These are phyloP conservation scores for Galerina marginata DNA, from an alignment of 768 basidiomycete genomes.

Conservation along the genomic window DNA sequence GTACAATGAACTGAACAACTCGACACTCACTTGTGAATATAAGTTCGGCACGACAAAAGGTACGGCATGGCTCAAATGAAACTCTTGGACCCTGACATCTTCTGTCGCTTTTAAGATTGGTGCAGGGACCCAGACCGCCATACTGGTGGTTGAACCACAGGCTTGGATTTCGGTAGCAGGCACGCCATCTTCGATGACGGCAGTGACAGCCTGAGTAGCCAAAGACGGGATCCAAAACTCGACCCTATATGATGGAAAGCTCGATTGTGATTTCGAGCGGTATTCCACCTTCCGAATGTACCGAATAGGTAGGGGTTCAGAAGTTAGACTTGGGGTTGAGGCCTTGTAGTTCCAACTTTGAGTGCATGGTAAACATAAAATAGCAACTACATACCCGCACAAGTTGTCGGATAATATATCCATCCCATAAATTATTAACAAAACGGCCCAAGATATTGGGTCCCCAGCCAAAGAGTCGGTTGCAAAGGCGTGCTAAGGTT, in stretches of 20 bases:
- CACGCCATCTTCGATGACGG: background rate
- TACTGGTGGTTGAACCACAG: background rate
- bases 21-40: background rate
- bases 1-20: background rate
- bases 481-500: background rate
- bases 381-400: background rate
- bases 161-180: background rate
- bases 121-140: background rate
- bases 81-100: background rate
- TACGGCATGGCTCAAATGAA: background rate
- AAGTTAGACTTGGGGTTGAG: too few relatives aligned
- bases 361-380: background rate
- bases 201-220: background rate
- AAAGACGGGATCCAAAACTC: background rate
- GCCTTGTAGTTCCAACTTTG: background rate
- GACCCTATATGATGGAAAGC: background rate
- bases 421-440: conserved; percentile 3
- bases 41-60: background rate
- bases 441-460: background rate
- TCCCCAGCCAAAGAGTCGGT: conserved; percentile 4
- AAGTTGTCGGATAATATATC: conserved; percentile 2
- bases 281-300: too few relatives aligned
- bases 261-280: too few relatives aligned
- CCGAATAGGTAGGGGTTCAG: too few relatives aligned
- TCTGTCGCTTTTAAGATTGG: background rate